Evolutionary conservation across 176 grass and related monocot genomes (phyloP).

Genomic region (Metroxylon sagu): DNA sequence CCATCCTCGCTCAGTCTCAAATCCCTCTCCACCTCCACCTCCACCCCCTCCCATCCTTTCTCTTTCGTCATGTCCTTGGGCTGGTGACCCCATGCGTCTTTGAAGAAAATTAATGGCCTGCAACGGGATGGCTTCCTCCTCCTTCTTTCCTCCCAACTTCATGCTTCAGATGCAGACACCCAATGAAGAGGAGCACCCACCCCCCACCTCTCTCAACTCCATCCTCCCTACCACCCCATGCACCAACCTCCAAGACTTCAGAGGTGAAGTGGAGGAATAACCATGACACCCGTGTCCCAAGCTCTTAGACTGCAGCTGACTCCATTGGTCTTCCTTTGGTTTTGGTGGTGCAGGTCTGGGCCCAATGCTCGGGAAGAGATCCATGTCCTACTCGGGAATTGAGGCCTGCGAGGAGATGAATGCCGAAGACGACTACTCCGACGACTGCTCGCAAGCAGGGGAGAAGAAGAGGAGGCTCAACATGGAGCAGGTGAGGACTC

Average conservation of each 20-base stretch:
- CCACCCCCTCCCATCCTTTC: slow-evolving; percentile 16
- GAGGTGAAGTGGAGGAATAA: slow-evolving; percentile 13
- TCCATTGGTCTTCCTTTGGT: neutral
- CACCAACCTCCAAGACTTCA: slow-evolving; percentile 65
- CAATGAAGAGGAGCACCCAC: slow-evolving; percentile 49
- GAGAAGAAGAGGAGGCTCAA: slow-evolving; percentile 98
- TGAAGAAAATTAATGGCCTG: slow-evolving; percentile 57
- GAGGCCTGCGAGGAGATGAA: slow-evolving; percentile 22
- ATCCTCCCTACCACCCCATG: slow-evolving; percentile 46
- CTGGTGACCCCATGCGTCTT: neutral
- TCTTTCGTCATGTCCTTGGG: slow-evolving; percentile 4
- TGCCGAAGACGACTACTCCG: slow-evolving; percentile 73
- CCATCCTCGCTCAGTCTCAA: slow-evolving; percentile 26
- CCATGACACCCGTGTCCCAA: neutral
- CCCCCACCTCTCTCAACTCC: slow-evolving; percentile 8
- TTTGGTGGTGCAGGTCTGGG: slow-evolving; percentile 41
- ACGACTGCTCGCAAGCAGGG: slow-evolving; percentile 70
- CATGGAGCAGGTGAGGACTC: slow-evolving; percentile 89
- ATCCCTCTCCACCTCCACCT: slow-evolving; percentile 23
- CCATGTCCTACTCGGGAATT: slow-evolving; percentile 43
- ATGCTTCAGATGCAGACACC: slow-evolving; percentile 72
- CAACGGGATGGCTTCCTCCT: slow-evolving; percentile 75
- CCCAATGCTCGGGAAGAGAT: slow-evolving; percentile 69
- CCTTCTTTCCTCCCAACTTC: slow-evolving; percentile 90
- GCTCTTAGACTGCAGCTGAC: neutral